Evolutionary conservation across 1,139 yeast species (phyloP).

Genomic region (Ogataea hybrid): DNA sequence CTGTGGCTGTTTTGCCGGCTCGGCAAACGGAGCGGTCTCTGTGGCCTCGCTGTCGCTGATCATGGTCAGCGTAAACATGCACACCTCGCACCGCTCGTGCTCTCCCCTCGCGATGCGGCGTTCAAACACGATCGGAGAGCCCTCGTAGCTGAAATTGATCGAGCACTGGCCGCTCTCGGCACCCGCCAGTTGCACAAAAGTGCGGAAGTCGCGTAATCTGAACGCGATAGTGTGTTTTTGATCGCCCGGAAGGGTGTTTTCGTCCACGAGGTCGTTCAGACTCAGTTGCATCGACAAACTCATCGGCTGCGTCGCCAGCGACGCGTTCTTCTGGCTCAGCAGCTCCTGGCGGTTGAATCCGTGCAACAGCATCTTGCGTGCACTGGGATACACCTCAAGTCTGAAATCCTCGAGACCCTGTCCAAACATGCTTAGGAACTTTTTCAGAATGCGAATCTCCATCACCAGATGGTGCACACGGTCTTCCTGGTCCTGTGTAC

Average conservation of each 20-base stretch:
- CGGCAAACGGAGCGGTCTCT: constrained; percentile 1
- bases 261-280: constrained; percentile 38
- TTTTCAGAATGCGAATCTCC: constrained; percentile 43
- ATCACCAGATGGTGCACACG: constrained; percentile 37
- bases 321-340: constrained; percentile 15
- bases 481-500: constrained; percentile 18
- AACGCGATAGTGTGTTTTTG: constrained; percentile 31
- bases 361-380: constrained; percentile 38
- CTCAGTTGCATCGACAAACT: constrained; percentile 45
- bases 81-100: constrained; percentile 21
- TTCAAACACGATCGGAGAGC: constrained; percentile 32
- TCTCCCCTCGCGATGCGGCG: constrained; percentile 21
- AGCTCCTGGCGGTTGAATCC: constrained; percentile 49
- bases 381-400: constrained; percentile 40
- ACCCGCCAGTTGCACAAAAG: constrained; percentile 40
- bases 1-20: background rate
- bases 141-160: constrained; percentile 29
- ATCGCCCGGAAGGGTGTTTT: constrained; percentile 21
- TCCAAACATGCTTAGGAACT: constrained; percentile 53
- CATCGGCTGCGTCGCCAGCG: constrained; percentile 45
- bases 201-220: constrained; percentile 47
- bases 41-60: constrained; percentile 29
- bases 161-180: constrained; percentile 33
- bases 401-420: constrained; percentile 49
- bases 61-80: constrained; percentile 27